Conservation (phyloP, 1,139 yeast genomes). For the Suhomyces yuchorum region DNA sequence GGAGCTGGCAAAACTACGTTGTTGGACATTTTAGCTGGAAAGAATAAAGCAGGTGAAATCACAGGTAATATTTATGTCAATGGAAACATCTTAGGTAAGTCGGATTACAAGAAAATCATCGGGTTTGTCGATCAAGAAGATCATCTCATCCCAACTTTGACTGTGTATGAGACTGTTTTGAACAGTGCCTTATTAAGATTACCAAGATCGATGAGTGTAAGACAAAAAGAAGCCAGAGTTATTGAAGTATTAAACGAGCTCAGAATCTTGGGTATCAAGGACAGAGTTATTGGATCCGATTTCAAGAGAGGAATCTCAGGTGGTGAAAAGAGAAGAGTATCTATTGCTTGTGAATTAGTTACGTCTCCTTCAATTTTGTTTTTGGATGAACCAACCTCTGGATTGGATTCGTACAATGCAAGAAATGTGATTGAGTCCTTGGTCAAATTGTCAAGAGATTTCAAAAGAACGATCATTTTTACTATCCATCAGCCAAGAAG, state of each 20-base stretch:
- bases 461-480: constrained; percentile 82
- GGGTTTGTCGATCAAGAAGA: constrained; percentile 99
- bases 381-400: constrained; percentile 92
- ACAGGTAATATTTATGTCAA: constrained; percentile 72
- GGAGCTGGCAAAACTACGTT: constrained; percentile 98
- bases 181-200: constrained; percentile 87
- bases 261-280: constrained; percentile 79
- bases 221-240: constrained; percentile 77
- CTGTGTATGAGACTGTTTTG: constrained; percentile 92
- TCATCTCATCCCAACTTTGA: constrained; percentile 82
- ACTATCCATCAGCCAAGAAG: constrained; percentile 99
- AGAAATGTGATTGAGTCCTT: constrained; percentile 85
- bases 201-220: constrained; percentile 74
- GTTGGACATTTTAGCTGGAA: constrained; percentile 85
- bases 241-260: constrained; percentile 82
- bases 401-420: constrained; percentile 92
- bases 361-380: constrained; percentile 82
- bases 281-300: constrained; percentile 85
- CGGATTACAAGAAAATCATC: constrained; percentile 63
- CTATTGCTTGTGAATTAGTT: constrained; percentile 86
- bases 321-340: constrained; percentile 86
- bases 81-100: constrained; percentile 51
- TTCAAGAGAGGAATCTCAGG: constrained; percentile 93
- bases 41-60: constrained; percentile 73
- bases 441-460: constrained; percentile 75